A percentile compares a stretch with the other conserved stretches of the same genome.
Evolutionary conservation across 768 basidiomycete genomes (phyloP).

Genomic region (Mycena floridula): DNA sequence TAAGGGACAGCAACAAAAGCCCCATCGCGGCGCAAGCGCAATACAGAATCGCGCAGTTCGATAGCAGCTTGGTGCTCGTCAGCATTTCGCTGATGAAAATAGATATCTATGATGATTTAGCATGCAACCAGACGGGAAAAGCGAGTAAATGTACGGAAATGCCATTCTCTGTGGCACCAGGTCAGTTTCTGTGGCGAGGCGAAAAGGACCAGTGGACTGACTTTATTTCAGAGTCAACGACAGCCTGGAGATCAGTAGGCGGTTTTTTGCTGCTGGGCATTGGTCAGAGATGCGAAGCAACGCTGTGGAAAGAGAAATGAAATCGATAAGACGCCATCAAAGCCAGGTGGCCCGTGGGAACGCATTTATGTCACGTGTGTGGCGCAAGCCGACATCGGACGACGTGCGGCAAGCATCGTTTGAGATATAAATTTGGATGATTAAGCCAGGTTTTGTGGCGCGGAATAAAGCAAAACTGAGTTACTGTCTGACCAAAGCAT

Average conservation of each 20-base stretch:
- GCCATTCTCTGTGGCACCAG: constrained; percentile 55
- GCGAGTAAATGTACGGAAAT: constrained; percentile 53
- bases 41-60: constrained; percentile 63
- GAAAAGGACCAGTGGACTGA: constrained; percentile 17
- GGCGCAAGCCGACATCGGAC: no score
- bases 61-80: constrained; percentile 60
- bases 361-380: no score
- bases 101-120: constrained; percentile 52
- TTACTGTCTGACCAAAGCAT: no score
- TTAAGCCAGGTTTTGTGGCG: no score
- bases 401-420: no score
- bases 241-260: constrained; percentile 48
- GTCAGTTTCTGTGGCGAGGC: neutral
- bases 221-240: constrained; percentile 60
- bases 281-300: no score
- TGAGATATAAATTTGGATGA: no score
- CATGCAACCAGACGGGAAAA: constrained; percentile 1
- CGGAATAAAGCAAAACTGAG: no score
- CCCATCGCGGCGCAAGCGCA: constrained; percentile 64
- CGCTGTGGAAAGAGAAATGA: no score
- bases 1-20: constrained; percentile 78
- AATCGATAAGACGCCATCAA: no score
- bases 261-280: constrained; percentile 14
- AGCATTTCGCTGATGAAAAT: constrained; percentile 66
- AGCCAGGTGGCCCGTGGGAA: no score